phyloP scores from a whole-genome alignment of 371 early-diverging fungal species.

The Mucor mucedo region DNA sequence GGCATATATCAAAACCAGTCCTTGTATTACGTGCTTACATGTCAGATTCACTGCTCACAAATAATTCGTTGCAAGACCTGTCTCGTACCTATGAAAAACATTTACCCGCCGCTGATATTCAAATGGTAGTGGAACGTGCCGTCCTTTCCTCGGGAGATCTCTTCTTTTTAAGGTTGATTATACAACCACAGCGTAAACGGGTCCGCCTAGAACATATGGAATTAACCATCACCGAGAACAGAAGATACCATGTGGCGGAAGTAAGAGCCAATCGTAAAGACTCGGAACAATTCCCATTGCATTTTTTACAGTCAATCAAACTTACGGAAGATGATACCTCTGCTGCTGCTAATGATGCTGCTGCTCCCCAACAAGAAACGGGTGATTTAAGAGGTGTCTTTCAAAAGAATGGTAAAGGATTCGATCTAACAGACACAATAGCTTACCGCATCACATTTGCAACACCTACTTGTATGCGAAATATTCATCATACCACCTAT shows the following conservation, averaged over 20 bases:
- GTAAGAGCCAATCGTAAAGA: slow-evolving; percentile 33
- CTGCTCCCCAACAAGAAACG: neutral
- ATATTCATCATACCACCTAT: slow-evolving; percentile 44
- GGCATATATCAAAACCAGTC: slow-evolving; percentile 35
- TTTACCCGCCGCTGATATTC: slow-evolving; percentile 32
- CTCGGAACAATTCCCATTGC: slow-evolving; percentile 25
- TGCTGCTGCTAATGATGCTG: too few relatives aligned
- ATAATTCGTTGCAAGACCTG: slow-evolving; percentile 40
- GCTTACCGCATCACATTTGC: slow-evolving; percentile 40
- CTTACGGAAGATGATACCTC: slow-evolving; percentile 22
- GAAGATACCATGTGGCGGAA: slow-evolving; percentile 33
- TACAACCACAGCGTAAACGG: slow-evolving; percentile 38
- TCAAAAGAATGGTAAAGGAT: slow-evolving; percentile 23
- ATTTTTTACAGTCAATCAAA: slow-evolving; percentile 21
- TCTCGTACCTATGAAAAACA: slow-evolving; percentile 46
- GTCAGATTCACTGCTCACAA: slow-evolving; percentile 39
- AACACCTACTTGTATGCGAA: slow-evolving; percentile 38
- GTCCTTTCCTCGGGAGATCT: slow-evolving; percentile 46
- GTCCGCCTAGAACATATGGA: slow-evolving; percentile 41
- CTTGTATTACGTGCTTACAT: slow-evolving; percentile 41
- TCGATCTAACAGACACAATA: slow-evolving; percentile 34
- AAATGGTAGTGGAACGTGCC: slow-evolving; percentile 37
- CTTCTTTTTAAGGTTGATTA: slow-evolving; percentile 26
- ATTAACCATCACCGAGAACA: slow-evolving; percentile 26
- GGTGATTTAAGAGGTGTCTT: slow-evolving; percentile 28